Conservation (phyloP, 1,284 basidiomycete genomes). For the Ceratobasidium sp. region DNA sequence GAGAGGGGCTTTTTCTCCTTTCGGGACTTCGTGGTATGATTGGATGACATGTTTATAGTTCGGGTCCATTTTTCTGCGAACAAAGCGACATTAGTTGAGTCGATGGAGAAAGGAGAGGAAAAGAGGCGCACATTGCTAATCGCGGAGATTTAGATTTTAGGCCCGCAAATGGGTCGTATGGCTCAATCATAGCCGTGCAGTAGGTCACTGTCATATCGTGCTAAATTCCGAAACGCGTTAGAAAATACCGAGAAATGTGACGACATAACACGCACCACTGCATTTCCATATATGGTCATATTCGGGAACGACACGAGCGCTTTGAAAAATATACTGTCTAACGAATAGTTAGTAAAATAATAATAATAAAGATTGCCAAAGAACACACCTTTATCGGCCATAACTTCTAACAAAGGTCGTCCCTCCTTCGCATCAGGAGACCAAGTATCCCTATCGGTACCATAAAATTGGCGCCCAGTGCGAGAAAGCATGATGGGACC, state of each 20-base stretch:
- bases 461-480: slow-evolving; percentile 87
- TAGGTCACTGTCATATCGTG: slow-evolving; percentile 88
- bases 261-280: slow-evolving; percentile 63
- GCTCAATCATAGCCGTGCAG: slow-evolving; percentile 79
- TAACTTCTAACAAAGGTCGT: slow-evolving; percentile 81
- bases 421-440: slow-evolving; percentile 73
- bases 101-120: not conserved
- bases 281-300: slow-evolving; percentile 87
- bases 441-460: slow-evolving; percentile 66
- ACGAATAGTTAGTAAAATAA: slow-evolving; percentile 19
- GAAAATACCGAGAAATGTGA: slow-evolving; percentile 9
- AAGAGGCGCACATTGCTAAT: slow-evolving; percentile 69
- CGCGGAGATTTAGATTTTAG: slow-evolving; percentile 65
- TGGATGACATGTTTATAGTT: slow-evolving; percentile 70
- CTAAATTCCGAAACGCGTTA: slow-evolving; percentile 60
- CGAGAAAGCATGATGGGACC: slow-evolving; percentile 82
- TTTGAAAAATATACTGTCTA: slow-evolving; percentile 83
- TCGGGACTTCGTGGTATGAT: slow-evolving; percentile 58
- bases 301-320: slow-evolving; percentile 77
- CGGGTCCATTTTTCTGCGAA: slow-evolving; percentile 67
- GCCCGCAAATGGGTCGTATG: slow-evolving; percentile 75
- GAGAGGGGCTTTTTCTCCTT: slow-evolving; percentile 21
- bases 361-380: not conserved
- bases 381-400: slow-evolving; percentile 83
- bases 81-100: slow-evolving; percentile 21